A percentile compares a stretch with the other conserved stretches of the same genome.
Evolutionary conservation across 225 moss, liverwort and hornwort genomes (phyloP).

Genomic region (Polytrichum formosum): DNA sequence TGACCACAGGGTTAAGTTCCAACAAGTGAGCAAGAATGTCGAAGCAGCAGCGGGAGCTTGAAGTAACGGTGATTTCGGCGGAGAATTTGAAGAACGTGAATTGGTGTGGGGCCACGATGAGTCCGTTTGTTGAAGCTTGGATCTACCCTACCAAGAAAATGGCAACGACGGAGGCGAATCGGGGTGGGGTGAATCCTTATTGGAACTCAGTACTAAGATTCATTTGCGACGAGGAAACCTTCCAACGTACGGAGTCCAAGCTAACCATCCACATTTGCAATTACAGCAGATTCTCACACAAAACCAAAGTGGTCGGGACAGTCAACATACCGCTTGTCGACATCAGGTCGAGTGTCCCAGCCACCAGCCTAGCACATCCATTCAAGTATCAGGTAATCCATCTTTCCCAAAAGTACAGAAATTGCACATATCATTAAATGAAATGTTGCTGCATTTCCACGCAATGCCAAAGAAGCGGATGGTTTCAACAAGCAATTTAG

Average conservation of each 20-base stretch:
- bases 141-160: constrained; percentile 29
- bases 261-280: constrained; percentile 71
- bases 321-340: constrained; percentile 42
- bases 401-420: no score
- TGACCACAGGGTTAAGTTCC: no score
- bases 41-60: constrained; percentile 29
- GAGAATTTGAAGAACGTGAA: constrained; percentile 56
- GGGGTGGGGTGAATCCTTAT: constrained; percentile 61
- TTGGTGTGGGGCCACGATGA: constrained; percentile 19
- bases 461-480: no score
- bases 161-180: constrained; percentile 31
- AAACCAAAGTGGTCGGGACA: constrained; percentile 57
- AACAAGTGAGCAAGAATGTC: not conserved
- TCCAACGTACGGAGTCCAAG: constrained; percentile 29
- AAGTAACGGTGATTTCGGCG: constrained; percentile 45
- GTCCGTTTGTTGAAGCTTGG: constrained; percentile 45
- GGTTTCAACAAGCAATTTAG: no score
- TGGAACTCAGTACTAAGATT: constrained; percentile 61
- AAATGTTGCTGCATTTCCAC: no score
- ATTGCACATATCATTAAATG: no score
- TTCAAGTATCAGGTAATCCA: no score
- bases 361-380: no score
- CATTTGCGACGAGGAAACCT: constrained; percentile 41
- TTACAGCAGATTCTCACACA: constrained; percentile 51
- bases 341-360: constrained; percentile 5